phyloP scores from a whole-genome alignment of 176 grass and related monocot genomes.

The Carex myosuroides region DNA sequence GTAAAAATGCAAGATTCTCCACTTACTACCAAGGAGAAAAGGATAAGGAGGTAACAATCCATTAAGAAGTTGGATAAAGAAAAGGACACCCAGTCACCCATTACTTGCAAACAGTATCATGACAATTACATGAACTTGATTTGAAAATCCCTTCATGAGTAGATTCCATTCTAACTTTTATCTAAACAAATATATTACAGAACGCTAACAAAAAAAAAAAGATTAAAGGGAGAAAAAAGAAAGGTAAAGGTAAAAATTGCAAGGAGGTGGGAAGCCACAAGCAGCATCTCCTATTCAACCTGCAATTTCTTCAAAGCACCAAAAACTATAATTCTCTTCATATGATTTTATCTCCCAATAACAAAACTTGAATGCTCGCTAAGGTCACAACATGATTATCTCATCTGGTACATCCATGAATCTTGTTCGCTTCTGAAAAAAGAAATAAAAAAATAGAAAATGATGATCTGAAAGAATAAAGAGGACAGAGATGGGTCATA shows the following conservation, averaged over 20 bases:
- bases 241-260: background rate
- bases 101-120: conserved; percentile 12
- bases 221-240: conserved; percentile 4
- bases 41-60: background rate
- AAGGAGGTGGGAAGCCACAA: conserved; percentile 62
- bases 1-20: conserved; percentile 14
- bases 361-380: background rate
- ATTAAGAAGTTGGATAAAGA: background rate
- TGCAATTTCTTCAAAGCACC: conserved; percentile 19
- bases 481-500: background rate
- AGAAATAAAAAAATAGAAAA: background rate
- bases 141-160: conserved; percentile 16
- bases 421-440: conserved; percentile 69
- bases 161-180: conserved; percentile 1
- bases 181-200: conserved; percentile 19
- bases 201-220: background rate
- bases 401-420: conserved; percentile 67
- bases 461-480: background rate
- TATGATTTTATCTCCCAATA: background rate
- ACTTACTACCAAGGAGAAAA: background rate
- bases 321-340: background rate
- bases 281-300: conserved; percentile 72
- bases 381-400: conserved; percentile 45
- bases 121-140: conserved; percentile 5
- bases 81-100: conserved; percentile 6